Conservation (phyloP, 371 early-diverging fungal species). For the Fennellomyces sp. region DNA sequence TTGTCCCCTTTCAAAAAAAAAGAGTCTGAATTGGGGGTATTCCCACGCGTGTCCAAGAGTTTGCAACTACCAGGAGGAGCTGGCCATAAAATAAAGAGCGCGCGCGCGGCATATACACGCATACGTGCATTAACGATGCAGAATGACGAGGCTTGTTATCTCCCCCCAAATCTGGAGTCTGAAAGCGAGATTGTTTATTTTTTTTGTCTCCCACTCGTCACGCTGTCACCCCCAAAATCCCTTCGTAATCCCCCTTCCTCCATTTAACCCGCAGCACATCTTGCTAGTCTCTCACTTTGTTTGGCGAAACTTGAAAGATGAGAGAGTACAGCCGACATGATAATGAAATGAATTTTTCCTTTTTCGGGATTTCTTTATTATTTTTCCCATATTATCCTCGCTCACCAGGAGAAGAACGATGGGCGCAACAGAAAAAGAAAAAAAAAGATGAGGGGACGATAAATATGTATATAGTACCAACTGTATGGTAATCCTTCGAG, state of each 20-base stretch:
- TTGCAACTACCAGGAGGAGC: not conserved
- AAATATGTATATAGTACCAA: not conserved
- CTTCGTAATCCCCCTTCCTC: not conserved
- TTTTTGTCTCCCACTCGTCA: not conserved
- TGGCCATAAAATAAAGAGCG: constrained; percentile 1
- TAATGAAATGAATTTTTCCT: not conserved
- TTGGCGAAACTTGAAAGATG: not conserved
- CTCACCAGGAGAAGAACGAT: constrained; percentile 2
- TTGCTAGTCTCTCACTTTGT: too few species aligned
- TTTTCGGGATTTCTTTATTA: not conserved
- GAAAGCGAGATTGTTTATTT: too few species aligned
- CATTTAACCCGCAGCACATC: constrained; percentile 1
- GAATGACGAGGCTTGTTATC: not conserved
- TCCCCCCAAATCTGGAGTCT: too few species aligned
- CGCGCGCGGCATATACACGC: not conserved
- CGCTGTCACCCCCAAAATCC: not conserved
- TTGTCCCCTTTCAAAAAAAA: not conserved
- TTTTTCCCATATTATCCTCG: not conserved
- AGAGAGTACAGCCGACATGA: too few species aligned
- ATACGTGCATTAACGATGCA: not conserved
- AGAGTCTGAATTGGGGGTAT: too few species aligned
- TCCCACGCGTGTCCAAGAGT: not conserved
- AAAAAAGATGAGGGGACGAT: not conserved
- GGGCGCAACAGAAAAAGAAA: not conserved
- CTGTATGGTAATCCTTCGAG: not conserved